Base-by-base conservation (phyloP, 768 basidiomycete species). In the Boletales sp. region DNA sequence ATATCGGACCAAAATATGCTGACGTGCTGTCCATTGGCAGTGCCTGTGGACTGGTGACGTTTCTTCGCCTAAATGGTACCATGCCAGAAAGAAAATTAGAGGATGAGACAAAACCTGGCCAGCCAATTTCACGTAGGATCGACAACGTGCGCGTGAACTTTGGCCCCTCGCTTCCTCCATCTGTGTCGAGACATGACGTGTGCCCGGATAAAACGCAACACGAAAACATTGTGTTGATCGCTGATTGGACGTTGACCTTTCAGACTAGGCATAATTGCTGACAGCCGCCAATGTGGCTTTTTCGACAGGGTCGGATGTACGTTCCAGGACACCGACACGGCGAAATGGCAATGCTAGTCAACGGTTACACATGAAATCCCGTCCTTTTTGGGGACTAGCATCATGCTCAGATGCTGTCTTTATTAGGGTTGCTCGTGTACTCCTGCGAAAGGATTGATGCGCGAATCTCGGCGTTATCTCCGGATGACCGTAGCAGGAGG, bases 391-490 rank as follows among this genome's bases (percentile, higher is more conserved):
- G 24, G 24, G 24, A 27, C 24, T 27, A 27, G 24, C 24, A 27
- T 10, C 32, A 36, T n/a, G 14, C 19, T 19, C 37, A 38, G 37
- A 18, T 39, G 18, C 40, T 52, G 27, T 54, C 42, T 52, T 27
- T 35, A 10, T 11, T 6, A 8, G n/a, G 41, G 36, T 18, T 30
- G 1, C 5, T 38, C 9, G 10, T 11, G 32, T 30, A 19, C 13
- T 47, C 37, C 31, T 42, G 39, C 51, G 21, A 46, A 19, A 49
- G 47, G 19, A 51, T 8, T 44, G 50, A 55, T 60, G 51, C 52
- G 61, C 12, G 53, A 48, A 13, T 8, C 32, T 44, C 61, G 57
- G 61, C 2, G 7, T 38, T 18, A 62, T 55, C 40, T 50, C 49
- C 42, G 52, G 47, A 32, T 8, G 10, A 8, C 15, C n/a, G 34